Percentiles rank a stretch among this genome's conserved stretches.
These are phyloP conservation scores for Musa itinerans DNA, from an alignment of 176 grass and related monocot species.

Conservation along the genomic window DNA sequence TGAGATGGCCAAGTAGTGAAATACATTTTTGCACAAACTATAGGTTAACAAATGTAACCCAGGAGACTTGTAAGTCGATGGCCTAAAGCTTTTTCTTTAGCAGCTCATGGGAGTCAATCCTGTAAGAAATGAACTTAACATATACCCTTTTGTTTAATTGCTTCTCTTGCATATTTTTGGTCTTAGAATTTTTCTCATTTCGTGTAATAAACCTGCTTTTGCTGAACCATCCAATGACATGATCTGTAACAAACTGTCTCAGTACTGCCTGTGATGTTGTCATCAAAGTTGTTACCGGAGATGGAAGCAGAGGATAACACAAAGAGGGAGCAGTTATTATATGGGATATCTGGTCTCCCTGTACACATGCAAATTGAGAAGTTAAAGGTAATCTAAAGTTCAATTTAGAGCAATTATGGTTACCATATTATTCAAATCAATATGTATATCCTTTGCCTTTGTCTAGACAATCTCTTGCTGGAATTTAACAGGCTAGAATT, in stretches of 20 bases:
- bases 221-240: neutral
- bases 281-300: slow-evolving; percentile 74
- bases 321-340: slow-evolving; percentile 68
- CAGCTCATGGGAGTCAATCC: no score
- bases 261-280: slow-evolving; percentile 93
- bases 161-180: neutral
- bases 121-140: no score
- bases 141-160: neutral
- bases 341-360: slow-evolving; percentile 57
- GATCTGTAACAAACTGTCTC: slow-evolving; percentile 13
- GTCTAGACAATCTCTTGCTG: slow-evolving; percentile 2
- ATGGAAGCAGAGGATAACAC: slow-evolving; percentile 85
- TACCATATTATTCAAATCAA: neutral
- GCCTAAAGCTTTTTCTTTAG: neutral
- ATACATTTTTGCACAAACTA: no score
- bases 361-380: slow-evolving; percentile 74
- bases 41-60: neutral
- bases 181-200: neutral
- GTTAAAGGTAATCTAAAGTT: slow-evolving; percentile 46
- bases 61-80: neutral
- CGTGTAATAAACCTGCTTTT: neutral
- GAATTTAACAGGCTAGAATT: slow-evolving; percentile 65
- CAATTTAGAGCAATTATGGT: neutral
- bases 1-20: neutral
- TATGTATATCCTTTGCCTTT: neutral